Evolutionary conservation across 202 grass and related monocot species (phyloP).

Genomic region (Cymbopogon flexuosus): DNA sequence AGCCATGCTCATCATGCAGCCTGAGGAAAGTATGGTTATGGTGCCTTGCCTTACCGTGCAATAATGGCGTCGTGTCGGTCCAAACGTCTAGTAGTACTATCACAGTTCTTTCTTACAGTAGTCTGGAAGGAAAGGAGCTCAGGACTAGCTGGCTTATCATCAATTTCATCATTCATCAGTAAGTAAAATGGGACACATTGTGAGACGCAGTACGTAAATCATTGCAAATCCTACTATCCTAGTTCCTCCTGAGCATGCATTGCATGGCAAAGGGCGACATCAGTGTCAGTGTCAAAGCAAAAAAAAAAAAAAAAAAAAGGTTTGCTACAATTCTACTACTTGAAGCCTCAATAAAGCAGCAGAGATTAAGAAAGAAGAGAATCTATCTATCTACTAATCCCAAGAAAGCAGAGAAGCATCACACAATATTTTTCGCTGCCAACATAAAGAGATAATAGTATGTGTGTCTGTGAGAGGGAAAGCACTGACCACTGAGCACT

Average conservation of each 20-base stretch:
- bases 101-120: not conserved
- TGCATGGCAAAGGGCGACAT: not conserved
- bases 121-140: no score
- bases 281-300: not conserved
- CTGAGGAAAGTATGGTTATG: not conserved
- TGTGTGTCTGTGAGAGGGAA: not conserved
- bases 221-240: not conserved
- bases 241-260: not conserved
- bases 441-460: not conserved
- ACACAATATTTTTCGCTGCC: not conserved
- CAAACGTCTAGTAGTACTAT: not conserved
- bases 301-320: not conserved
- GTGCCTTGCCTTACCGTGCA: conserved; percentile 16
- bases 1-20: conserved; percentile 8
- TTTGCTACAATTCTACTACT: not conserved
- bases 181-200: not conserved
- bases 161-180: no score
- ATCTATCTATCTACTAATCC: conserved; percentile 4
- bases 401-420: conserved; percentile 30
- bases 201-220: not conserved
- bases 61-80: conserved; percentile 22
- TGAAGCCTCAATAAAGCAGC: not conserved
- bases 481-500: not conserved
- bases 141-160: not conserved
- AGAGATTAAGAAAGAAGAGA: not conserved